Conservation (phyloP, 2,329 filamentous ascomycete genomes). For the Cladosporium velox region DNA sequence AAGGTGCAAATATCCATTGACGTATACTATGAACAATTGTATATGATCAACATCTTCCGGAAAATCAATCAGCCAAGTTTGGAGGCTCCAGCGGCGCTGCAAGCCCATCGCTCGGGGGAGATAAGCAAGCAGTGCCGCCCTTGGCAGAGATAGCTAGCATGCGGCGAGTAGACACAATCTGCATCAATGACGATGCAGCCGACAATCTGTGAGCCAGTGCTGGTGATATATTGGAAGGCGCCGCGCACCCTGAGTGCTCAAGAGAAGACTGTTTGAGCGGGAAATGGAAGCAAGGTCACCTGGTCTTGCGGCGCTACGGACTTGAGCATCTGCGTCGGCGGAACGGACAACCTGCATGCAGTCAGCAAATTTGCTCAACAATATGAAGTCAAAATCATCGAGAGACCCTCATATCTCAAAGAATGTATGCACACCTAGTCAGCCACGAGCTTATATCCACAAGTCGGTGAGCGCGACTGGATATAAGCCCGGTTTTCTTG, state of each 20-base stretch:
- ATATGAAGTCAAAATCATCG: neutral
- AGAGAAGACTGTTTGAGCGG: neutral
- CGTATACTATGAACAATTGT: neutral
- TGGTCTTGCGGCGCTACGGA: neutral
- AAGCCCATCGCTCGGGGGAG: neutral
- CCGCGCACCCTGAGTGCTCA: neutral
- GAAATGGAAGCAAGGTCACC: neutral
- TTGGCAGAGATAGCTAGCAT: slow-evolving; percentile 8
- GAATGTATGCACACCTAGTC: too few relatives aligned
- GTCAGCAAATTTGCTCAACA: neutral
- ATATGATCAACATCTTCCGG: neutral
- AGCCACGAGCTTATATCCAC: too few relatives aligned
- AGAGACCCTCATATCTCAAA: neutral
- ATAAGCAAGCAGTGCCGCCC: slow-evolving; percentile 7
- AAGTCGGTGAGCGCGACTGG: too few relatives aligned
- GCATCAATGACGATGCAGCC: neutral
- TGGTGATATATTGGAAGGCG: neutral
- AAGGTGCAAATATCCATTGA: slow-evolving; percentile 16
- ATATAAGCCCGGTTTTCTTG: too few relatives aligned
- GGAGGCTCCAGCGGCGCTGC: neutral
- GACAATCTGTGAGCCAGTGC: neutral
- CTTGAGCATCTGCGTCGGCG: neutral
- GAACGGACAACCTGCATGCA: neutral
- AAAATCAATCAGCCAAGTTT: neutral
- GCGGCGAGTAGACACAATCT: neutral